Conservation (phyloP, 2,329 filamentous ascomycete genomes). For the Chaetomium sp. region DNA sequence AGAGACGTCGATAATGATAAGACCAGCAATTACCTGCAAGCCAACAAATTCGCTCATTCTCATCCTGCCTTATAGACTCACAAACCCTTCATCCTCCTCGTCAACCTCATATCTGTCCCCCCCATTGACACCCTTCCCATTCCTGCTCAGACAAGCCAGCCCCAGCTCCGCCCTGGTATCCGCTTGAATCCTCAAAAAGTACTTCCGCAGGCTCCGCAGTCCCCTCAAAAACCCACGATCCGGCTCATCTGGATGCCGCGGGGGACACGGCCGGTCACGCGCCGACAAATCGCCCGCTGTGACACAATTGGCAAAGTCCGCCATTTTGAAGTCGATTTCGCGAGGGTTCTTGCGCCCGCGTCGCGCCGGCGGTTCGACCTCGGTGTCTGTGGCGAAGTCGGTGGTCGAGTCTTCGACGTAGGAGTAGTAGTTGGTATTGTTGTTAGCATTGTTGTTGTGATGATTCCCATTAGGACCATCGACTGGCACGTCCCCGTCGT, state of each 20-base stretch:
- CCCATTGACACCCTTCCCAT: not conserved
- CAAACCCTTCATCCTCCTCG: slow-evolving; percentile 27
- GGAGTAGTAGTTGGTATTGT: slow-evolving; percentile 14
- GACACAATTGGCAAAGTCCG: slow-evolving; percentile 96
- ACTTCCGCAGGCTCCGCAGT: slow-evolving; percentile 67
- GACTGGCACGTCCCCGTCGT: slow-evolving; percentile 68
- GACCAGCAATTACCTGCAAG: not conserved
- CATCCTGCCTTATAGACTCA: slow-evolving; percentile 29
- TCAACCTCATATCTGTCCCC: slow-evolving; percentile 11
- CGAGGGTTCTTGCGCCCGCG: slow-evolving; percentile 43
- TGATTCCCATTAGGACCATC: too few species aligned
- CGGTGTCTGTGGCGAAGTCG: slow-evolving; percentile 52
- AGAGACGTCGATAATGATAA: too few species aligned
- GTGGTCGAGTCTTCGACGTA: slow-evolving; percentile 53
- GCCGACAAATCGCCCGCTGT: slow-evolving; percentile 66
- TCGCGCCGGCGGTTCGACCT: slow-evolving; percentile 33
- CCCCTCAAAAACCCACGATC: slow-evolving; percentile 88
- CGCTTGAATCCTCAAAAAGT: slow-evolving; percentile 80
- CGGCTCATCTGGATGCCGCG: slow-evolving; percentile 69
- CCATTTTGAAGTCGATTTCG: slow-evolving; percentile 88
- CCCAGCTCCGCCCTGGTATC: slow-evolving; percentile 58
- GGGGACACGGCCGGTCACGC: slow-evolving; percentile 63
- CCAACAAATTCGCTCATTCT: not conserved
- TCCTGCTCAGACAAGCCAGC: slow-evolving; percentile 26
- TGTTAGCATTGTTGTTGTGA: not conserved